These are phyloP conservation scores for Naganishia cerealis DNA, from an alignment of 1,284 basidiomycete species.

Conservation along the genomic window DNA sequence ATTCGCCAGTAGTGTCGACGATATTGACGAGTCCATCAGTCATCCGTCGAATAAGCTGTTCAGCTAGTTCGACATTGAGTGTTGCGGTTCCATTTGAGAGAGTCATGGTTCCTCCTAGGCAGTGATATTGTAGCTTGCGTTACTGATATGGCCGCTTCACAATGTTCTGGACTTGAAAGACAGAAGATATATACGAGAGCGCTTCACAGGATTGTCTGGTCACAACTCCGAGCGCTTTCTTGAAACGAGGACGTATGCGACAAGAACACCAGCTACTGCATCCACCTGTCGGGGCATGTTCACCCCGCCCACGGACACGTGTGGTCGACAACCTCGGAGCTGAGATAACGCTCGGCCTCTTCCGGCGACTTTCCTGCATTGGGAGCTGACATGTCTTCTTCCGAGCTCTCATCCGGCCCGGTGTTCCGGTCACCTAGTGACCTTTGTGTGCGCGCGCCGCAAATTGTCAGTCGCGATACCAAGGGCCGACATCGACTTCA, in stretches of 20 bases:
- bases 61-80: constrained; percentile 27
- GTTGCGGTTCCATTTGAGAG: constrained; percentile 2
- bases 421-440: too few species aligned
- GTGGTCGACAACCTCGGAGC: background rate
- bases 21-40: constrained; percentile 65
- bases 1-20: constrained; percentile 63
- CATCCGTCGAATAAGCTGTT: constrained; percentile 56
- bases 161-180: background rate
- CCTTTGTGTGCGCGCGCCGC: too few species aligned
- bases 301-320: background rate
- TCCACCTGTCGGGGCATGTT: background rate
- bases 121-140: background rate
- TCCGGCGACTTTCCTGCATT: too few species aligned
- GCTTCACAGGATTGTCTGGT: background rate
- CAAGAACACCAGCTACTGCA: too few species aligned
- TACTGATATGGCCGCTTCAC: background rate
- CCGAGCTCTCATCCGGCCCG: too few species aligned
- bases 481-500: too few species aligned
- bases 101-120: background rate
- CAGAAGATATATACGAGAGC: background rate
- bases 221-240: background rate
- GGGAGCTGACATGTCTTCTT: too few species aligned
- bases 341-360: background rate
- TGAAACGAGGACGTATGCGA: too few species aligned
- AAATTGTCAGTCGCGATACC: too few species aligned